Evolutionary conservation across 2,329 filamentous ascomycete genomes (phyloP), one percentile per base, ranked within the genome.

Genomic region (Beauveria varroae): DNA sequence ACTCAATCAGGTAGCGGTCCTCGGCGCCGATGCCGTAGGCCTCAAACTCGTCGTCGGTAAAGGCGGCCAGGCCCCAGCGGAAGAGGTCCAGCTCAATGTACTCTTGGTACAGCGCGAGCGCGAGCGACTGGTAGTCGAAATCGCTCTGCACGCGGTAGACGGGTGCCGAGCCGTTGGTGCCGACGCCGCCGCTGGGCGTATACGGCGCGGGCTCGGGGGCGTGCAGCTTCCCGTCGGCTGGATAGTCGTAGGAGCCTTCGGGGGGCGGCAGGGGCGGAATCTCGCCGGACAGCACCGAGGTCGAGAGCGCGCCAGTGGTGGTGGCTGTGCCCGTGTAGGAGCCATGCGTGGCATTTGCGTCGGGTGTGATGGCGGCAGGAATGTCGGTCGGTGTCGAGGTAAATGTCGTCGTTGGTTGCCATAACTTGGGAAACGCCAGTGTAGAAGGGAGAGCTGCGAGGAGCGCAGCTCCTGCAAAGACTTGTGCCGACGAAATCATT

Each of bases 41-140:
- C 7, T 83, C 77, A 66, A 93, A 95, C 18, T 95, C 88, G 37
- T 83, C 78, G 0, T 79, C 83, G 1, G 84, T 85, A 73, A 90
- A 95, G 0, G 78, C 83, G 0, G 83, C 84, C 3, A 95, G 80
- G 16, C 88, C 90, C 69, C 88, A 86, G 72, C 90, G 86, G 81
- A 95, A 95, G 16, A 91, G 80, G 70, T 95, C 91, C 1, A 95
- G 79, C 74, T 95, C 90, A 59, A 93, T 91, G 82, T 85, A 95
- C 73, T 95, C 90, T 68, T 92, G 88, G 70, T 93, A 93, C 0
- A 93, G 77, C 14, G 83, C 89, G 14, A 95, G 78, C 0, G 86
- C 82, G 34, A 95, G 80, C 0, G 89, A 92, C 71, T 93, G 81
- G 70, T 88, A 95, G 72, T 95, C 91, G 69, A 92, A 95, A 69